A percentile compares a stretch with the other conserved stretches of the same genome.
phyloP scores from a whole-genome alignment of 2,329 filamentous ascomycete genomes.

The Diaporthe eres region DNA sequence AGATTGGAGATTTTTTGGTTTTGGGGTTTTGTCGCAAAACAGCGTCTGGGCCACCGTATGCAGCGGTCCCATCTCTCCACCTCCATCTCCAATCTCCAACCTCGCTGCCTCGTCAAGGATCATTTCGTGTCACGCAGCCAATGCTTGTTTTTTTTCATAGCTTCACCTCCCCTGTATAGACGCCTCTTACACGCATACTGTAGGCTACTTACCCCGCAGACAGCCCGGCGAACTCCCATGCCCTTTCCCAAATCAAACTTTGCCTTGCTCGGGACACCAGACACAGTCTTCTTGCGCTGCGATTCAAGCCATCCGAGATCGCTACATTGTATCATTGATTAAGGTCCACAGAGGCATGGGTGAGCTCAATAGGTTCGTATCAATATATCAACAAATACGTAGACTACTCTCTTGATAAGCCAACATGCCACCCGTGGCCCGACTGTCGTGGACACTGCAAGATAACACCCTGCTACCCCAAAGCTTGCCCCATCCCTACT shows the following conservation, averaged over 20 bases:
- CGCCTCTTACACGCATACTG: background rate
- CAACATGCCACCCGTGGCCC: background rate
- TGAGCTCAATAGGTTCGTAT: background rate
- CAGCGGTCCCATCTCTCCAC: background rate
- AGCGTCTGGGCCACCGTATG: no score
- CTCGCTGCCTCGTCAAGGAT: background rate
- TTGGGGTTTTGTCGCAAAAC: no score
- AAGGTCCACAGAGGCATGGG: background rate
- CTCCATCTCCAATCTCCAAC: background rate
- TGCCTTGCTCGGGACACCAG: background rate
- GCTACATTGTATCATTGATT: background rate
- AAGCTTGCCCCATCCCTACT: conserved; percentile 14
- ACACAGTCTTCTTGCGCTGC: background rate
- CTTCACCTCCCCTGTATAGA: background rate
- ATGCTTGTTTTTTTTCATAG: background rate
- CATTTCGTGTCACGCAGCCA: background rate
- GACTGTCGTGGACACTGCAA: background rate
- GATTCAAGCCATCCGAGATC: conserved; percentile 19
- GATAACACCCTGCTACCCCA: conserved; percentile 4
- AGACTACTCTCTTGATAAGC: conserved; percentile 14
- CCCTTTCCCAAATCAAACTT: background rate
- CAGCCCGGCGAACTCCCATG: background rate
- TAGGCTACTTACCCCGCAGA: background rate
- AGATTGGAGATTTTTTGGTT: no score
- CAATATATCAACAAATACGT: background rate